Evolutionary conservation across 805 yeast species (phyloP), one percentile per base, ranked within the genome.

Genomic region (Saccharomycopsis olivae): DNA sequence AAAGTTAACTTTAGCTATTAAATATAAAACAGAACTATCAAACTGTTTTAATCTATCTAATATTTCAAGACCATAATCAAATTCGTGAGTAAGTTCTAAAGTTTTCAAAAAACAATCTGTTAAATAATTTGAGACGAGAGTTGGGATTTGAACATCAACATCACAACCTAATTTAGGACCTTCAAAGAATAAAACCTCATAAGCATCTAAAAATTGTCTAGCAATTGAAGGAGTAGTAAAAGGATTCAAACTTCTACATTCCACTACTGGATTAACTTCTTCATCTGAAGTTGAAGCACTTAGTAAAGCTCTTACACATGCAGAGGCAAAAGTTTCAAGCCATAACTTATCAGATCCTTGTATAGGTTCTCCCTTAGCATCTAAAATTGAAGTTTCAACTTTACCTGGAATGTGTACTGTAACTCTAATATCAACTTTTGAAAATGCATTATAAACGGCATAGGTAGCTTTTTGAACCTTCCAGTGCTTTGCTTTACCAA

Each of bases 191-290:
- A 86, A 66, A 38, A 59, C 55, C 55, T 78, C 86, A 54, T 82
- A 82, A 1, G 78, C 83, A 17, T 62, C 60, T 39, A 84, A 55
- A 53, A 85, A 85, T 38, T 59, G 56, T 39, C 61, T 60, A 2
- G 79, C 75, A 11, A 66, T 59, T 23, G 62, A 67, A 8, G 63
- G 61, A 24, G 59, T 61, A 20, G 66, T 54, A 45, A 92, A 71
- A 3, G 96, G 96, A 51, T 86, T 81, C 41, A 85, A 66, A 44
- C 80, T 75, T 49, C 95, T 72, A 29, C 92, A 80, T 54, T 88
- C 95, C 8, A 87, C 94, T 41, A 92, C 69, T 37, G 73, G 68
- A 34, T 68, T 66, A 61, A 60, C 78, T 58, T 82, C 89, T 38
- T 86, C 95, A 38, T 83, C 86, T 48, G 74, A 84, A 5, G 61